These are phyloP conservation scores for Rheum nobile DNA, from an alignment of 148 eudicot species.

Conservation along the genomic window DNA sequence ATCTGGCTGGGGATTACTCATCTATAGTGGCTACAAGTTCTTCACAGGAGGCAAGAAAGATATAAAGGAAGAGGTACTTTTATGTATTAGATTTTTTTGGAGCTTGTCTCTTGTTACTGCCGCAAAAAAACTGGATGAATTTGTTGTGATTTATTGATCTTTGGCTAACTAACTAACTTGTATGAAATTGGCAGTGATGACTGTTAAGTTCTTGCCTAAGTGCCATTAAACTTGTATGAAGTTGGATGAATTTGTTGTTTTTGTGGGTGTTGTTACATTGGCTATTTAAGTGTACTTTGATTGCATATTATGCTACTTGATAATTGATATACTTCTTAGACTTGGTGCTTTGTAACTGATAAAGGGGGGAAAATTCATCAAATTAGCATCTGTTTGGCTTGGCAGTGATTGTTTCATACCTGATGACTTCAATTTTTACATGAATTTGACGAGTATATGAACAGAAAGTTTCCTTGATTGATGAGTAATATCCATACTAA, in stretches of 20 bases:
- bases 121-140: not conserved
- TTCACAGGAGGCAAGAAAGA: conserved; percentile 19
- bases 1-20: conserved; percentile 28
- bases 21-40: conserved; percentile 28
- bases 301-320: not conserved
- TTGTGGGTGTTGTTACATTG: too few relatives aligned
- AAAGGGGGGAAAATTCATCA: not conserved
- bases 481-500: not conserved
- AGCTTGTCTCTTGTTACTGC: not conserved
- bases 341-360: too few relatives aligned
- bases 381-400: not conserved
- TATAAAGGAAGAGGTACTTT: conserved; percentile 21
- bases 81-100: not conserved
- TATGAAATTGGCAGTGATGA: not conserved
- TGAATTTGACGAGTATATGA: not conserved
- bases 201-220: not conserved
- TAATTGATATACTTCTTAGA: not conserved
- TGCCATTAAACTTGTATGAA: not conserved
- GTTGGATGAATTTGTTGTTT: too few relatives aligned
- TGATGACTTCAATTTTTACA: not conserved
- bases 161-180: not conserved
- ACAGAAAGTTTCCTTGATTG: not conserved
- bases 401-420: not conserved
- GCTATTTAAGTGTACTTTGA: not conserved
- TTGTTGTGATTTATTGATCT: not conserved